Evolutionary conservation across 768 basidiomycete genomes (phyloP).

Genomic region (Phaffia tasmanica): DNA sequence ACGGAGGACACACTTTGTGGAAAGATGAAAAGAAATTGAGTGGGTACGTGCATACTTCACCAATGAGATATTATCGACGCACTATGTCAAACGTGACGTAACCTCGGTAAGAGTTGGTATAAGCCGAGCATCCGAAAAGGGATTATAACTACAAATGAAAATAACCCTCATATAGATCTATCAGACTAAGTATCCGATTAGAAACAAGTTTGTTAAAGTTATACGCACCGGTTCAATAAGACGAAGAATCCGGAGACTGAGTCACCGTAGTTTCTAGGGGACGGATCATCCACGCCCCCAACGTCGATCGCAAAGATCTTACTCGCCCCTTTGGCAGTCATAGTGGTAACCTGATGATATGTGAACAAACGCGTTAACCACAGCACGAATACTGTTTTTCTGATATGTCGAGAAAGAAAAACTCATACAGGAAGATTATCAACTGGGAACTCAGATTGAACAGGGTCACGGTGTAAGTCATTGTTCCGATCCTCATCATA

Average conservation of each 20-base stretch:
- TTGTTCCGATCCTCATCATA: conserved; percentile 32
- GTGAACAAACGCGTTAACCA: not conserved
- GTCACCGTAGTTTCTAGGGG: conserved; percentile 87
- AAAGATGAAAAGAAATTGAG: not conserved
- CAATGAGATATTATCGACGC: conserved; percentile 36
- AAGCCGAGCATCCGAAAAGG: conserved; percentile 45
- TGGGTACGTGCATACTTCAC: not conserved
- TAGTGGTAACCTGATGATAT: conserved; percentile 62
- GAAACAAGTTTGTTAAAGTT: not conserved
- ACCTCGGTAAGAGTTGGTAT: conserved; percentile 87
- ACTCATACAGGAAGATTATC: conserved; percentile 71
- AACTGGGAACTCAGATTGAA: conserved; percentile 43
- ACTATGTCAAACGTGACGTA: conserved; percentile 91
- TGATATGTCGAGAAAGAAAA: not conserved
- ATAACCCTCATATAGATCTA: not conserved
- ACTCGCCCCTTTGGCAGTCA: conserved; percentile 82
- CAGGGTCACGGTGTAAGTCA: conserved; percentile 22
- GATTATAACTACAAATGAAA: conserved; percentile 33
- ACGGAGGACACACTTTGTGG: conserved; percentile 76
- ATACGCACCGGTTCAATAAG: conserved; percentile 64
- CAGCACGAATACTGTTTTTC: not conserved
- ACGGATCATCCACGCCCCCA: conserved; percentile 82
- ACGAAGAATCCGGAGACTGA: conserved; percentile 95
- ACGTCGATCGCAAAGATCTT: conserved; percentile 89
- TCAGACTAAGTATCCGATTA: not conserved